Base-by-base conservation (phyloP, 148 eudicot genomes). In the Fallopia convolvulus region DNA sequence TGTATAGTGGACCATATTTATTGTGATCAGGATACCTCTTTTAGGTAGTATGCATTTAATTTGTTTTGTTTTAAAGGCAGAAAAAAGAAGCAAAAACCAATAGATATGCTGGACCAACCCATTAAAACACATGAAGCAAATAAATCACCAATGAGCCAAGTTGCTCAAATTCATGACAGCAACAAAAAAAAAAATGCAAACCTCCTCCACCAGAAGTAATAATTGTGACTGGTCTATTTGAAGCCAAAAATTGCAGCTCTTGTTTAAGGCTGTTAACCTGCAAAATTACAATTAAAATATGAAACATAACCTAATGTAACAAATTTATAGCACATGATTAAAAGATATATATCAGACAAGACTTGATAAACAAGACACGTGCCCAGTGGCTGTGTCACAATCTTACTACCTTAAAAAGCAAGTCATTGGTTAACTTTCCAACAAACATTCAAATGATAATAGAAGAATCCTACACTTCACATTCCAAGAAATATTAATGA, bases 171-270 rank as follows among this genome's bases (percentile, higher is more conserved):
- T 66, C 39, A 30, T 1, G 74, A 12, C 13, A n/a, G 75, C 53
- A 73, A 46, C 49, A 40, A 2, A 70, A 44, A 0, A 21, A 46
- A 44, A 0, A 21, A 46, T 73, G 20, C 75, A 42, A 48, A 92
- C 99, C 99, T 86, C 99, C 99, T 86, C 84, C 80, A 80, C 78
- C 70, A 52, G 97, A 88, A 61, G 97, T 88, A 77, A 95, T 93
- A 82, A 95, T 83, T 61, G 97, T 93, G 75, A 91, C 74, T 17
- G 94, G 79, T 84, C 88, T 86, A 80, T 80, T 90, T 80, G 97
- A 90, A 26, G 89, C 83, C 86, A 92, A 82, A 44, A 91, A 89
- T 77, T 91, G 91, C 84, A 95, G 85, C 85, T 92, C 97, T 83
- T 92, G 85, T 77, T 95, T 89, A 49, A 95, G 63, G 85, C 83